These are phyloP conservation scores for Fusarium sp. DNA, from an alignment of 2,329 filamentous ascomycete genomes.

Conservation along the genomic window DNA sequence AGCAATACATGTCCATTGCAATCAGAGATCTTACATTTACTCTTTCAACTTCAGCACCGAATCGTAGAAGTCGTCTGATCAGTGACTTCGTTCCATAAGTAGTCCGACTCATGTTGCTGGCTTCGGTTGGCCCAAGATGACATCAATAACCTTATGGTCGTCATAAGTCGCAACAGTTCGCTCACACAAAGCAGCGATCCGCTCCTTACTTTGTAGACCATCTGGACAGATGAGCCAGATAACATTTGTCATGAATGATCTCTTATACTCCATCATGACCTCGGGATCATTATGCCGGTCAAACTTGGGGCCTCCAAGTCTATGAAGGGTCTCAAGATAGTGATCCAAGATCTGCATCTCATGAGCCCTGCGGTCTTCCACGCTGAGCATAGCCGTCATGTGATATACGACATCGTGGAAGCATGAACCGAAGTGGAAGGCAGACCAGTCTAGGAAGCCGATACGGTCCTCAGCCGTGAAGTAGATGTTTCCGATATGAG, in stretches of 20 bases:
- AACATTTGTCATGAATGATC: conserved; percentile 44
- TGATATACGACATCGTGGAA: conserved; percentile 59
- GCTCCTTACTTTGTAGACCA: conserved; percentile 50
- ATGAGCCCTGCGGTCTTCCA: conserved; percentile 55
- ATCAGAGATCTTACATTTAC: no score
- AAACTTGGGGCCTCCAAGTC: conserved; percentile 28
- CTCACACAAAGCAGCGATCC: conserved; percentile 49
- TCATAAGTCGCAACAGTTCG: conserved; percentile 51
- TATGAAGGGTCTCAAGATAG: conserved; percentile 32
- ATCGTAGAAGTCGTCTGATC: no score
- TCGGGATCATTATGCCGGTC: conserved; percentile 35
- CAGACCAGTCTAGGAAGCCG: conserved; percentile 58
- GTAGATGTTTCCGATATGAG: conserved; percentile 59
- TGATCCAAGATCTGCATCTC: conserved; percentile 50
- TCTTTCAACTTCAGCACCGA: no score
- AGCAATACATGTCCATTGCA: no score
- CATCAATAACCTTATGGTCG: conserved; percentile 54
- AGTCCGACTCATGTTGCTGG: neutral
- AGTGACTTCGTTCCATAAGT: no score
- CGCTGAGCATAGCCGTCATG: conserved; percentile 52
- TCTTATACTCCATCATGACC: conserved; percentile 44
- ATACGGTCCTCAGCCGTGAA: conserved; percentile 50
- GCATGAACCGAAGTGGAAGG: conserved; percentile 55
- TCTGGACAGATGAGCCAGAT: conserved; percentile 43
- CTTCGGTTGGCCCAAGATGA: conserved; percentile 25